Percentiles rank a stretch among this genome's conserved stretches.
phyloP scores from a whole-genome alignment of 2,329 filamentous ascomycete genomes.

The Metarhizium sp. region DNA sequence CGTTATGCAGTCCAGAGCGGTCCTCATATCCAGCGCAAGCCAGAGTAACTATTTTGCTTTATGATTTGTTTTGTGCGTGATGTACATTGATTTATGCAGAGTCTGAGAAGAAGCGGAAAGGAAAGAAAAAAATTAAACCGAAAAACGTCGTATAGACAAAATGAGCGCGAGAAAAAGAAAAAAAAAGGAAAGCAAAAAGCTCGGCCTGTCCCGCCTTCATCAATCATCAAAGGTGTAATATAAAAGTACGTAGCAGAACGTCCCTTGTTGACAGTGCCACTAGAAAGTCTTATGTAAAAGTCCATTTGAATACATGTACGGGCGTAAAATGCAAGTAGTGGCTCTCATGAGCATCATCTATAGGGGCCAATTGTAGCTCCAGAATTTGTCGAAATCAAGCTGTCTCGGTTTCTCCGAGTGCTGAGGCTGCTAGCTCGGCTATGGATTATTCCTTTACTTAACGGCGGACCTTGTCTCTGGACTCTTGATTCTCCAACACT shows the following conservation, averaged over 20 bases:
- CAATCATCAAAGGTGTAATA: constrained; percentile 14
- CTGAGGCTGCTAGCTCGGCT: constrained; percentile 37
- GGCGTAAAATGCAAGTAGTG: constrained; percentile 17
- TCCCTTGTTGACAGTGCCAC: background rate
- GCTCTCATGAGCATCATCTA: constrained; percentile 28
- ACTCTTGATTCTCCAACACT: background rate
- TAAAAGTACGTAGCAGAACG: constrained; percentile 6
- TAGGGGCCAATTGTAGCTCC: constrained; percentile 32
- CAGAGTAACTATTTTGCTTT: background rate
- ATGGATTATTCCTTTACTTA: constrained; percentile 31
- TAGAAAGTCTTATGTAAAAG: background rate
- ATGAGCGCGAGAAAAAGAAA: constrained; percentile 2
- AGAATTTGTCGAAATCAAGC: constrained; percentile 23
- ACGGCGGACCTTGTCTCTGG: constrained; percentile 20
- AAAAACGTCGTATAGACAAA: constrained; percentile 1
- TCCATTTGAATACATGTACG: constrained; percentile 10
- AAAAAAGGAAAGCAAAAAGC: constrained; percentile 3
- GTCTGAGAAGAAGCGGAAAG: constrained; percentile 4
- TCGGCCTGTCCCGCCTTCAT: constrained; percentile 10
- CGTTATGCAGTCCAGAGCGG: constrained; percentile 2
- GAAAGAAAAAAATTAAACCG: constrained; percentile 2
- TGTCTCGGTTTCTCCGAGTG: constrained; percentile 33
- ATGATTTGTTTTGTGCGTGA: background rate
- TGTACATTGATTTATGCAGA: constrained; percentile 1
- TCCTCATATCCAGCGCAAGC: background rate